Percentiles rank a stretch among this genome's conserved stretches.
These are phyloP conservation scores for Maudiozyma pseudohumilis DNA, from an alignment of 805 yeast species.

Conservation along the genomic window DNA sequence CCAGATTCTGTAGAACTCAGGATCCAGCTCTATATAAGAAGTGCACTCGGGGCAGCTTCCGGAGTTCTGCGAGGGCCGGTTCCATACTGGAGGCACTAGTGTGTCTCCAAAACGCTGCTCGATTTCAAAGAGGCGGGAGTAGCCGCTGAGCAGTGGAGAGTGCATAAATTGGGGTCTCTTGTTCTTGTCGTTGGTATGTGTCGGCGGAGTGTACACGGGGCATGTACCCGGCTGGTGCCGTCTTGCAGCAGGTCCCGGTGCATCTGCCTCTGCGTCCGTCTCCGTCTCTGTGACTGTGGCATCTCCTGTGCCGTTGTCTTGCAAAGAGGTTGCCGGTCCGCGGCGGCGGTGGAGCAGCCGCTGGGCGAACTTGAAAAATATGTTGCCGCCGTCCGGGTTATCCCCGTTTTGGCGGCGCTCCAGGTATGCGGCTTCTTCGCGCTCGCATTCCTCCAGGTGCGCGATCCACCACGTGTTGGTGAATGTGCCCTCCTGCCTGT, in stretches of 20 bases:
- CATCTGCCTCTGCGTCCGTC: background rate
- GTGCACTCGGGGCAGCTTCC: too few species aligned
- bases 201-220: background rate
- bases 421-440: background rate
- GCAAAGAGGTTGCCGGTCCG: background rate
- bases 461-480: conserved; percentile 11
- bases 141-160: conserved; percentile 33
- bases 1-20: conserved; percentile 28
- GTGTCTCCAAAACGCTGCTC: conserved; percentile 35
- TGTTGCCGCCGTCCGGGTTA: background rate
- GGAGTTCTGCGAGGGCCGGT: too few species aligned
- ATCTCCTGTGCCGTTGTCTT: too few species aligned
- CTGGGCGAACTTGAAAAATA: background rate
- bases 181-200: background rate
- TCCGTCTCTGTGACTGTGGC: background rate
- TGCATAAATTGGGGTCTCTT: conserved; percentile 3
- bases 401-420: background rate
- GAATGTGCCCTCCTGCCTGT: conserved; percentile 16
- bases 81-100: conserved; percentile 34
- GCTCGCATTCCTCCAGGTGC: conserved; percentile 11
- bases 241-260: too few species aligned
- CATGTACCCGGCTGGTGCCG: too few species aligned
- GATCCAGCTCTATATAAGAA: conserved; percentile 29
- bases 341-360: too few species aligned
- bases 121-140: conserved; percentile 35